phyloP scores from a whole-genome alignment of 2,329 filamentous ascomycete genomes.

The Cladophialophora yegresii region DNA sequence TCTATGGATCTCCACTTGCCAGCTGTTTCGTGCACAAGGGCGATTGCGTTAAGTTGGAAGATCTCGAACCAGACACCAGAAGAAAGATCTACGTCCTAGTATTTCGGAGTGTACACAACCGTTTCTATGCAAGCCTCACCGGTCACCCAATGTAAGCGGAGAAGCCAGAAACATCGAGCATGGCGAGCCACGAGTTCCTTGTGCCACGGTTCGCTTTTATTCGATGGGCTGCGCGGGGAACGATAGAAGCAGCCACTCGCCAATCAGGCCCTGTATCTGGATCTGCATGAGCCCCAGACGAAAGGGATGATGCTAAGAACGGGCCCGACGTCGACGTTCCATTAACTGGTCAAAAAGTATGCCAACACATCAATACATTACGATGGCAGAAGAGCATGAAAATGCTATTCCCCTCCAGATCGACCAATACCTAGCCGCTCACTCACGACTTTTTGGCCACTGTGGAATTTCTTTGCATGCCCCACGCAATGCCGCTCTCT shows the following conservation, averaged over 20 bases:
- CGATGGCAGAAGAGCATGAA: constrained; percentile 30
- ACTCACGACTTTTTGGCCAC: constrained; percentile 34
- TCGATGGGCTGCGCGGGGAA: constrained; percentile 26
- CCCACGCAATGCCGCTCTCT: constrained; percentile 35
- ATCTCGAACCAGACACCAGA: constrained; percentile 18
- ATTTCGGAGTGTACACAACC: neutral
- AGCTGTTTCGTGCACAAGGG: constrained; percentile 24
- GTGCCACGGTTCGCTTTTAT: constrained; percentile 3
- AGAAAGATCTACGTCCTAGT: neutral
- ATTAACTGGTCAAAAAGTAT: constrained; percentile 35
- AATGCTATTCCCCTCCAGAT: constrained; percentile 25
- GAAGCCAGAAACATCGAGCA: constrained; percentile 19
- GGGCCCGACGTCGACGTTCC: constrained; percentile 32
- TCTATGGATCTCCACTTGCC: constrained; percentile 29
- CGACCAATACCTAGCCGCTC: constrained; percentile 32
- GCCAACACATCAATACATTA: constrained; percentile 38
- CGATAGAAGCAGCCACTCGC: constrained; percentile 11
- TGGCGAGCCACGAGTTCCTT: constrained; percentile 12
- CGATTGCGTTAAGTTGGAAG: constrained; percentile 25
- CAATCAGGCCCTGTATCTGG: constrained; percentile 29
- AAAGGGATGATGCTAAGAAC: constrained; percentile 29
- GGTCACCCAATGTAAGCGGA: constrained; percentile 25
- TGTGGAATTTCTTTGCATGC: constrained; percentile 35
- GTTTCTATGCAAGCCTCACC: constrained; percentile 25
- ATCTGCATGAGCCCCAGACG: constrained; percentile 30